A percentile compares a stretch with the other conserved stretches of the same genome.
phyloP scores from a whole-genome alignment of 768 basidiomycete species.

The Lactarius indigo region DNA sequence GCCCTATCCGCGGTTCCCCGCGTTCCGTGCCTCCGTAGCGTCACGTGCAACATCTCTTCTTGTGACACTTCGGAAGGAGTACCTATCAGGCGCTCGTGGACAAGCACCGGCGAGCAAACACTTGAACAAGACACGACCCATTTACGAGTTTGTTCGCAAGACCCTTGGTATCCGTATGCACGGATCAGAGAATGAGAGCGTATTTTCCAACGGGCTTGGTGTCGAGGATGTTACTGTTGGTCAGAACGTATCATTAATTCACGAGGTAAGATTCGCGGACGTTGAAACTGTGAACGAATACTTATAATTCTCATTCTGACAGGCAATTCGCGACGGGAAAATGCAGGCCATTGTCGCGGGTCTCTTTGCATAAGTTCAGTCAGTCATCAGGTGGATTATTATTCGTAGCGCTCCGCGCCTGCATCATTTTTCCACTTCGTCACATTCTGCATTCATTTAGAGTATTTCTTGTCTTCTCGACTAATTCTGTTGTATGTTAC shows the following conservation, averaged over 20 bases:
- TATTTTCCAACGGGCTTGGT: conserved; percentile 60
- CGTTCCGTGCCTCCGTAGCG: conserved; percentile 55
- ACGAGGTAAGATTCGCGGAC: conserved; percentile 48
- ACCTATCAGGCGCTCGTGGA: conserved; percentile 56
- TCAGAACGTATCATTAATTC: conserved; percentile 67
- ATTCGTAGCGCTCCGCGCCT: not conserved
- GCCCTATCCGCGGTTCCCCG: conserved; percentile 41
- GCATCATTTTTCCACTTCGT: not conserved
- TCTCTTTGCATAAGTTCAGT: conserved; percentile 38
- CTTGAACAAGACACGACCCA: conserved; percentile 62
- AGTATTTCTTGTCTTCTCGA: not conserved
- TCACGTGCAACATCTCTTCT: conserved; percentile 45
- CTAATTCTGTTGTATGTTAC: not conserved
- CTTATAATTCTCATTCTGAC: not conserved
- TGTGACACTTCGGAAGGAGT: conserved; percentile 48
- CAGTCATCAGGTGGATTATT: not conserved
- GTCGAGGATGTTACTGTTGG: conserved; percentile 68
- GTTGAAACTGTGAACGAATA: not conserved
- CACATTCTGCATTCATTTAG: not conserved
- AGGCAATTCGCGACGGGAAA: conserved; percentile 67
- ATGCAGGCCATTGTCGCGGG: conserved; percentile 55
- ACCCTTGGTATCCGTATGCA: conserved; percentile 78
- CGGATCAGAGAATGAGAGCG: conserved; percentile 65
- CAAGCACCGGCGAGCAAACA: conserved; percentile 61
- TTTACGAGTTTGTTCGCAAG: conserved; percentile 76